A percentile compares a stretch with the other conserved stretches of the same genome.
Evolutionary conservation across 1,284 basidiomycete species (phyloP).

Genomic region (Vanrija sp.): DNA sequence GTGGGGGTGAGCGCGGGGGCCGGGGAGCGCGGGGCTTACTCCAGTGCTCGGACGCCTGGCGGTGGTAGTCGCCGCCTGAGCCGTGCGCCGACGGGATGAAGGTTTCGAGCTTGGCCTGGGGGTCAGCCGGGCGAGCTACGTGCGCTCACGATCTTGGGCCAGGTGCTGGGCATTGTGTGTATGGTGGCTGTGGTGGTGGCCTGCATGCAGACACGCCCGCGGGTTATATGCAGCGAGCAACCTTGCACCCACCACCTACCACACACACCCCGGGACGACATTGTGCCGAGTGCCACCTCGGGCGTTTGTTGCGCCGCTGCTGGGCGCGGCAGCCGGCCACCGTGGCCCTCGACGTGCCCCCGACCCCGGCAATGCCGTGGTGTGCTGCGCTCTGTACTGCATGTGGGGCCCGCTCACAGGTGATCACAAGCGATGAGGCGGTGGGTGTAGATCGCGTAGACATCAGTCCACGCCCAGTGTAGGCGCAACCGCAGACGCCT

Average conservation of each 20-base stretch:
- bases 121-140: not conserved
- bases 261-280: not conserved
- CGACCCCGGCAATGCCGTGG: too few species aligned
- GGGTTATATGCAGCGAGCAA: not conserved
- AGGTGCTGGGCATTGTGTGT: slow-evolving; percentile 14
- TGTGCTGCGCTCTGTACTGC: too few species aligned
- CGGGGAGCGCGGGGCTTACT: slow-evolving; percentile 26
- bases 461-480: too few species aligned
- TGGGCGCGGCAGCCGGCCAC: too few species aligned
- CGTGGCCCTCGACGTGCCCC: too few species aligned
- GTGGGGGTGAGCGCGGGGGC: not conserved
- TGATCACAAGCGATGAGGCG: too few species aligned
- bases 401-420: too few species aligned
- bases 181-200: not conserved
- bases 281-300: not conserved
- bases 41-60: slow-evolving; percentile 47
- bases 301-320: not conserved
- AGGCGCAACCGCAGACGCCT: too few species aligned
- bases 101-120: slow-evolving; percentile 48
- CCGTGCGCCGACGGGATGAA: slow-evolving; percentile 49
- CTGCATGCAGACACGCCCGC: not conserved
- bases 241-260: not conserved
- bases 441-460: too few species aligned
- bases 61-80: slow-evolving; percentile 57
- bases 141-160: slow-evolving; percentile 22